Conservation (phyloP, 2,329 filamentous ascomycete species). For the Colletotrichum sp. region DNA sequence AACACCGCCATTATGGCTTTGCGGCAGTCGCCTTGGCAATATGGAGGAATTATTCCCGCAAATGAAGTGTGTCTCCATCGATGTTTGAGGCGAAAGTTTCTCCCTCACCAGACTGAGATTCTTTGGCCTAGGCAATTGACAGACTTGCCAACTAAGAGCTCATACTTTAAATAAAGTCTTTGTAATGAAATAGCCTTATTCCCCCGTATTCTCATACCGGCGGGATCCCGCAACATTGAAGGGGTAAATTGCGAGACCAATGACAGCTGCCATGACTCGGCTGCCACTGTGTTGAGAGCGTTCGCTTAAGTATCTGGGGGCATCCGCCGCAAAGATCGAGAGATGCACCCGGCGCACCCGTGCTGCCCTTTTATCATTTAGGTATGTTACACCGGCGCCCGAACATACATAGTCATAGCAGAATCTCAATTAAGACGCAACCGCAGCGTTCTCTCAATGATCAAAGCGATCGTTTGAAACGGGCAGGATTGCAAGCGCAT, state of each 20-base stretch:
- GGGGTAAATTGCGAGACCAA: background rate
- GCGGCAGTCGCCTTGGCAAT: background rate
- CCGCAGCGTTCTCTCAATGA: background rate
- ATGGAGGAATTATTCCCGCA: background rate
- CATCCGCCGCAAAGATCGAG: background rate
- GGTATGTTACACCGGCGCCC: background rate
- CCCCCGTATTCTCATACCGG: background rate
- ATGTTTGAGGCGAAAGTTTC: background rate
- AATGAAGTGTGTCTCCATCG: background rate
- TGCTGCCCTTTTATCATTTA: background rate
- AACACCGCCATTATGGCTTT: background rate
- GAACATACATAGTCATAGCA: background rate
- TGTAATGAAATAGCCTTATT: background rate
- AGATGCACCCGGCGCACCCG: background rate
- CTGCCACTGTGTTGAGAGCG: background rate
- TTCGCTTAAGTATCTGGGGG: background rate
- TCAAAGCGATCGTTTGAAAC: background rate
- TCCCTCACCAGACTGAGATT: background rate
- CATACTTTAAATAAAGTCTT: background rate
- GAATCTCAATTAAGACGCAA: background rate
- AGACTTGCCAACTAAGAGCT: background rate
- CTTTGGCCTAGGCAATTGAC: background rate
- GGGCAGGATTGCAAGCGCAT: background rate
- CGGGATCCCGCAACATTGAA: background rate
- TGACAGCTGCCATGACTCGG: background rate